Evolutionary conservation across 2,329 filamentous ascomycete species (phyloP), one percentile per base, ranked within the genome.

Genomic region (Phyllosticta citribraziliensis): DNA sequence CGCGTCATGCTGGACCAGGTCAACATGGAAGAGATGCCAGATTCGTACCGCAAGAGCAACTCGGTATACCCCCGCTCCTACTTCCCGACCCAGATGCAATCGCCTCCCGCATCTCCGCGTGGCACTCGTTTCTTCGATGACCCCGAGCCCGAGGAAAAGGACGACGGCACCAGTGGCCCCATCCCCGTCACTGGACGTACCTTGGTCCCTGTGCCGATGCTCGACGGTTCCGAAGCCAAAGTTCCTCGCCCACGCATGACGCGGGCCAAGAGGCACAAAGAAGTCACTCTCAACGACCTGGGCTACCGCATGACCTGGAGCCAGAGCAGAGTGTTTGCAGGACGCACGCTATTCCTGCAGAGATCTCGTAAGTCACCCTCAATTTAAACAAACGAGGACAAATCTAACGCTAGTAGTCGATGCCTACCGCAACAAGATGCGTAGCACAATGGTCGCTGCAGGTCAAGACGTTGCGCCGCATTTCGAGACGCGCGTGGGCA

Each of bases 221-320:
- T 81, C 51, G 89, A 93, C 66, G 88, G 88, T n/a, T 79, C 78
- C 35, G 87, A 92, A 63, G 82, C 82, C 20, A 87, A 91, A 69
- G 80, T 95, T 47, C 83, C 85, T 1, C 87, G 95, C 51, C 91
- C 92, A 25, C 82, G 85, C 62, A 86, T 91, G 73, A 85, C 85
- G 56, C 86, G 84, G 70, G 78, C 80, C 53, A 83, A 85, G 66
- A 84, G 91, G 56, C 83, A 81, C 56, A 94, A 90, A 76, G 93
- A 97, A 72, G 86, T 94, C n/a, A 84, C 89, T 56, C 78, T 97
- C 64, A 97, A 97, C 71, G 92, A 97, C 70, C 78, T 97, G 54
- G 93, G 91, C 2, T 96, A 95, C 73, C 85, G 93, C 55, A 95
- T 99, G 89, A 92, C 90, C 56, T 99, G 94, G 93, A 87, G 92